Evolutionary conservation across 306 rosid genomes (phyloP).

Genomic region (Rubus parviflorus): DNA sequence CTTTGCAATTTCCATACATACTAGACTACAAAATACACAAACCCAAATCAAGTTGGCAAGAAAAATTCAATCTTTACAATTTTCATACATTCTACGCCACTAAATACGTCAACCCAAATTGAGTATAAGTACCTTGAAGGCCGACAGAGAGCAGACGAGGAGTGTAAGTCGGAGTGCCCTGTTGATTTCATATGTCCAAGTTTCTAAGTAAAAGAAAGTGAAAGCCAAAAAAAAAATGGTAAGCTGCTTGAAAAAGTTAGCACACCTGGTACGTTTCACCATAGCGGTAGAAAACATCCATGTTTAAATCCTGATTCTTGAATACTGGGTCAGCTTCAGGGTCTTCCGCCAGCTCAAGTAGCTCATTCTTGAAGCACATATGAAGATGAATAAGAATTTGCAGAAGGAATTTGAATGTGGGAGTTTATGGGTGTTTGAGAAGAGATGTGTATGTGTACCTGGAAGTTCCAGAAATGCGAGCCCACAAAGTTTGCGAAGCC

Average conservation of each 20-base stretch:
- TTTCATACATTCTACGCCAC: neutral
- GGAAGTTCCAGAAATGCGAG: constrained; percentile 98
- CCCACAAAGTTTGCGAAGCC: constrained; percentile 80
- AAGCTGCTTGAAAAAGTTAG: neutral
- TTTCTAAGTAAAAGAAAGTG: neutral
- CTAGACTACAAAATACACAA: neutral
- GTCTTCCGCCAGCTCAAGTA: constrained; percentile 67
- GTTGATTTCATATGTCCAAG: constrained; percentile 31
- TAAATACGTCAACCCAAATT: neutral
- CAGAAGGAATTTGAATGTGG: neutral
- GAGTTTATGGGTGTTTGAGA: neutral
- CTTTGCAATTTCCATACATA: neutral
- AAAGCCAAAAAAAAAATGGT: neutral
- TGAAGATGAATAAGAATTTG: neutral
- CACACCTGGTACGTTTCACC: constrained; percentile 82
- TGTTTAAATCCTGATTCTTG: constrained; percentile 63
- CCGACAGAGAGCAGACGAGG: constrained; percentile 84
- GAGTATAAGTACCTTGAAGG: constrained; percentile 60
- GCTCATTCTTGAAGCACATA: constrained; percentile 64
- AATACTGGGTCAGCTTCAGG: constrained; percentile 60
- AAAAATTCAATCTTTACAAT: neutral
- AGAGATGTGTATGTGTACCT: constrained; percentile 40
- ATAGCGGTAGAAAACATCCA: constrained; percentile 86
- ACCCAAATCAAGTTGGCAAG: neutral
- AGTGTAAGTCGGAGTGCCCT: constrained; percentile 73